Conservation (phyloP, 2,329 filamentous ascomycete genomes). For the Fusarium siculi region DNA sequence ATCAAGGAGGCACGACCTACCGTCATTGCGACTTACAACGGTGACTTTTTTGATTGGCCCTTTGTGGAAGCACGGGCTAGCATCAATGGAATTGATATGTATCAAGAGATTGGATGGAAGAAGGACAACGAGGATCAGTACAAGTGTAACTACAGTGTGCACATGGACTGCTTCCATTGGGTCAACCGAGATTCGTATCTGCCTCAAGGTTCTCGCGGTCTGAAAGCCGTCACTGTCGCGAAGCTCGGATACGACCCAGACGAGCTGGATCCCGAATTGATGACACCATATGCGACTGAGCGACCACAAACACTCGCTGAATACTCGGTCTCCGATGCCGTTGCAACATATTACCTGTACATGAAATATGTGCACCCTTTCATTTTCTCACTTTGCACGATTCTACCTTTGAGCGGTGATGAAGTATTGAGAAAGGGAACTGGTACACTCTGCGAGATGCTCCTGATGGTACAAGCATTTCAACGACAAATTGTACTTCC, state of each 20-base stretch:
- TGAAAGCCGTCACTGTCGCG: constrained; percentile 97
- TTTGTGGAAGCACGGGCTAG: constrained; percentile 95
- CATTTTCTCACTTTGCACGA: constrained; percentile 98
- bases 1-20: constrained; percentile 95
- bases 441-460: constrained; percentile 98
- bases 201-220: constrained; percentile 93
- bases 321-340: constrained; percentile 98
- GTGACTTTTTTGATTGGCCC: constrained; percentile 99
- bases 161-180: constrained; percentile 99
- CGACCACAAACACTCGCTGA: constrained; percentile 93
- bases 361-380: constrained; percentile 99
- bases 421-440: constrained; percentile 95
- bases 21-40: constrained; percentile 99
- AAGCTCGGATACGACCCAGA: constrained; percentile 99
- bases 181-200: constrained; percentile 98
- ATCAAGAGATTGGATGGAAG: constrained; percentile 95
- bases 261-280: constrained; percentile 95
- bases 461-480: constrained; percentile 98
- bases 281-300: constrained; percentile 92
- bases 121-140: constrained; percentile 97
- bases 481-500: constrained; percentile 90
- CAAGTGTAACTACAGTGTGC: constrained; percentile 93
- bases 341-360: constrained; percentile 98
- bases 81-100: constrained; percentile 98
- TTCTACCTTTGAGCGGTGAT: constrained; percentile 91